Evolutionary conservation across 106 monocot genomes (phyloP), one percentile per base, ranked within the genome.

Genomic region (Posidonia australis): DNA sequence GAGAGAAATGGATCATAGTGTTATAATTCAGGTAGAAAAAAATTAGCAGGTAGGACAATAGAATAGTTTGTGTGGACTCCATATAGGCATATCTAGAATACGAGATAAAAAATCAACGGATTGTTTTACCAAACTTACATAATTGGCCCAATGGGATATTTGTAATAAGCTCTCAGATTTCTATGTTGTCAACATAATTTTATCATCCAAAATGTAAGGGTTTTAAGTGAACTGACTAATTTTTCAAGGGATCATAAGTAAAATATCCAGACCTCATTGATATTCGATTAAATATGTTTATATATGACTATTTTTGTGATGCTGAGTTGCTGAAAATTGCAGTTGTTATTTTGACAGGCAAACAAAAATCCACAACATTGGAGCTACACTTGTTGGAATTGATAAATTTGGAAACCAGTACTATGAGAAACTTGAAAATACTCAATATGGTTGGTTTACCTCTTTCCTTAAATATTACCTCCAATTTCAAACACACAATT

Each of bases 391-490:
- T 62, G 81, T 98, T 25, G 96, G 90, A 62, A 75, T 87, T 65
- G 96, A 98, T 79, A 86, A 90, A 73, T 84, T 79, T 79, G 96
- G 96, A 69, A 98, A 98, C 76, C 87, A 90, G 63, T 98, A 98
- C 64, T 98, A 90, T 66, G 76, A 98, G 63, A 87, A 84, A 64
- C 48, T 87, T 63, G 54, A 77, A 13, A 72, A 80, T 62, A 86
- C 78, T 60, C 96, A 98, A 32, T 85, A 77, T 79, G 96, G 96
- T 98, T 32, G 59, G 78, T 75, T 11, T n/a, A 16, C 48, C 48
- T 49, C 2, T 49, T 49, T 49, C 48, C 9, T 49, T 49, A 3
- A 45, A 13, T 49, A 16, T 49, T 49, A 49, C 12, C 48, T 49
- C 48, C 1, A 0, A 5, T 55, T 11, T 55, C n/a, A 10, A 55